Conservation (phyloP, 139 green algal genomes). For the Bryopsis sp. region DNA sequence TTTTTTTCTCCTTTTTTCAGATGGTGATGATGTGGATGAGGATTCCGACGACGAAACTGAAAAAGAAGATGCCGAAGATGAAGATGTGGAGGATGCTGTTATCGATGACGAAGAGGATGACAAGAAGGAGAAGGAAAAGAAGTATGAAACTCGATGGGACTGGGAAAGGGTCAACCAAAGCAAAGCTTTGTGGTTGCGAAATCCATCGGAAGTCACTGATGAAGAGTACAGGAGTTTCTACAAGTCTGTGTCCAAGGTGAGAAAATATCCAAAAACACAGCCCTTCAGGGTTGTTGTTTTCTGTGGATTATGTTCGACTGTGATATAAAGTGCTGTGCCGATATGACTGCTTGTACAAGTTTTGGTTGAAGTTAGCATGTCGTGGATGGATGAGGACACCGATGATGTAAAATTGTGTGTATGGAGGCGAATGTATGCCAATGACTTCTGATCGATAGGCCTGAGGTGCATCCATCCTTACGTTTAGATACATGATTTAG, state of each 20-base stretch:
- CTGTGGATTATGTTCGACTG: too few relatives aligned
- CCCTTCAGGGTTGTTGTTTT: neutral
- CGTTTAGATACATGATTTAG: too few relatives aligned
- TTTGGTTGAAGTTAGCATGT: too few relatives aligned
- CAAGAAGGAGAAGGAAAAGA: slow-evolving; percentile 62
- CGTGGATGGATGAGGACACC: too few relatives aligned
- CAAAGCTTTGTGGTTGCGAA: slow-evolving; percentile 94
- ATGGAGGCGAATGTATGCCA: too few relatives aligned
- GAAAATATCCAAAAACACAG: neutral
- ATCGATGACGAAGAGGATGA: slow-evolving; percentile 44
- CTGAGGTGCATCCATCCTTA: too few relatives aligned
- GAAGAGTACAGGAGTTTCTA: slow-evolving; percentile 98
- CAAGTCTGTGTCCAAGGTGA: slow-evolving; percentile 79
- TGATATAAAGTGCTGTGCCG: too few relatives aligned
- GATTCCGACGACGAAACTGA: slow-evolving; percentile 35
- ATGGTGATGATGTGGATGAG: slow-evolving; percentile 13
- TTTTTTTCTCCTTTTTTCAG: too few relatives aligned
- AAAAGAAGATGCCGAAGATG: slow-evolving; percentile 30
- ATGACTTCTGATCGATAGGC: too few relatives aligned
- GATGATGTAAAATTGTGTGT: too few relatives aligned
- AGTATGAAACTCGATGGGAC: slow-evolving; percentile 68
- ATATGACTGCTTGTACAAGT: too few relatives aligned
- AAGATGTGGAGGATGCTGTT: slow-evolving; percentile 22
- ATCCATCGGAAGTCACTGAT: slow-evolving; percentile 67
- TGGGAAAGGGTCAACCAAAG: slow-evolving; percentile 94